A percentile compares a stretch with the other conserved stretches of the same genome.
These are phyloP conservation scores for Aspergillus udagawae DNA, from an alignment of 2,329 filamentous ascomycete genomes.

Conservation along the genomic window DNA sequence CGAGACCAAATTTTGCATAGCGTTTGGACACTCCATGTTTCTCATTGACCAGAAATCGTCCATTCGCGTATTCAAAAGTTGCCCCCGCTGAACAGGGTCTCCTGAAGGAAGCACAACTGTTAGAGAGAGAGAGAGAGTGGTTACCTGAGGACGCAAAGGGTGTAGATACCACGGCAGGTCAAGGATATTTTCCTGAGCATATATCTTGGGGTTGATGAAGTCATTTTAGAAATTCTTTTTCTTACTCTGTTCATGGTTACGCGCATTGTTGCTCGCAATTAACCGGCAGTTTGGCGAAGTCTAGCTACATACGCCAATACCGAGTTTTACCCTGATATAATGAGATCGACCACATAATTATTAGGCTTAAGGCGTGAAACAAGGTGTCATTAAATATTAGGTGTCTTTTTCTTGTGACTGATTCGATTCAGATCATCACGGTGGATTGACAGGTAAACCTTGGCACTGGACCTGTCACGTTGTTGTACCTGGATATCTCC, in stretches of 20 bases:
- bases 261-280: neutral
- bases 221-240: neutral
- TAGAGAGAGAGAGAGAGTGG: neutral
- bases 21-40: constrained; percentile 19
- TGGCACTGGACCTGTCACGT: neutral
- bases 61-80: constrained; percentile 28
- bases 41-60: constrained; percentile 27
- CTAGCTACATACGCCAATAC: too few species aligned
- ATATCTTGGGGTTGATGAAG: neutral
- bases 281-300: too few species aligned
- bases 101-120: neutral
- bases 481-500: neutral
- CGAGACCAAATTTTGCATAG: constrained; percentile 26
- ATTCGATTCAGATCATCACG: neutral
- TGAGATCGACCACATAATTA: neutral
- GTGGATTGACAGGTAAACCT: neutral
- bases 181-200: neutral
- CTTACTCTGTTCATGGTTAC: neutral
- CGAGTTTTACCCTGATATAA: too few species aligned
- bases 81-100: neutral
- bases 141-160: neutral
- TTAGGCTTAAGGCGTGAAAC: neutral
- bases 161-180: neutral
- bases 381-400: neutral
- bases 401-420: neutral